phyloP scores from a whole-genome alignment of 2,329 filamentous ascomycete genomes.

The Bipolaris bicolor region DNA sequence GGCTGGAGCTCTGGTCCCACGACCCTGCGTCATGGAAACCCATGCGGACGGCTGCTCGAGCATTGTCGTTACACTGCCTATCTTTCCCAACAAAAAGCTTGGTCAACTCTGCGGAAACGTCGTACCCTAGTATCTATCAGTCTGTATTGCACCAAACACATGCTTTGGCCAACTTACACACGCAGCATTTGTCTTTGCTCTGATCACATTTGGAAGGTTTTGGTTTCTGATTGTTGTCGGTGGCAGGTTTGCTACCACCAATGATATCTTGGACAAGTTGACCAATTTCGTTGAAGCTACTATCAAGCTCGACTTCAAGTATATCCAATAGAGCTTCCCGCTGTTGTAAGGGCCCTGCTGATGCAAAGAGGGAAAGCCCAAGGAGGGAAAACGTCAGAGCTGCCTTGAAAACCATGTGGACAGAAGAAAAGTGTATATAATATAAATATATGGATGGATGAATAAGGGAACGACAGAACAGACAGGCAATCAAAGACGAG shows the following conservation, averaged over 20 bases:
- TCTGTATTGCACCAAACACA: not conserved
- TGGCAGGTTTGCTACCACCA: constrained; percentile 32
- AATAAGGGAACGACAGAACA: not conserved
- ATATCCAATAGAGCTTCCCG: constrained; percentile 25
- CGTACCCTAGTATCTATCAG: constrained; percentile 32
- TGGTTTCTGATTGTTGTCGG: constrained; percentile 26
- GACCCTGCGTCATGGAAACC: constrained; percentile 47
- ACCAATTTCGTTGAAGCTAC: constrained; percentile 21
- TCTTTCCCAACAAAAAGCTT: constrained; percentile 30
- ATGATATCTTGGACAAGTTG: constrained; percentile 40
- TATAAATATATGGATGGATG: not conserved
- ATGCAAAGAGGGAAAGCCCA: constrained; percentile 12
- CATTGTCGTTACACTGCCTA: constrained; percentile 43
- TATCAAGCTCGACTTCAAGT: constrained; percentile 33
- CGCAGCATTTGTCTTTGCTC: constrained; percentile 36
- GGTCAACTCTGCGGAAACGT: constrained; percentile 41
- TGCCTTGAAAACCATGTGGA: constrained; percentile 7
- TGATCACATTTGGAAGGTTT: constrained; percentile 33
- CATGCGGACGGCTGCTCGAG: constrained; percentile 43
- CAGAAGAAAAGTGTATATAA: not conserved
- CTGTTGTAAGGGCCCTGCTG: constrained; percentile 31
- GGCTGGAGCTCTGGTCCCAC: constrained; percentile 45
- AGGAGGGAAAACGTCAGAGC: constrained; percentile 5
- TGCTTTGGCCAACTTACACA: constrained; percentile 27
- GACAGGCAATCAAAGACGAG: not conserved